phyloP scores from a whole-genome alignment of 169 alveolate species.

The Sarcocystis neurona region DNA sequence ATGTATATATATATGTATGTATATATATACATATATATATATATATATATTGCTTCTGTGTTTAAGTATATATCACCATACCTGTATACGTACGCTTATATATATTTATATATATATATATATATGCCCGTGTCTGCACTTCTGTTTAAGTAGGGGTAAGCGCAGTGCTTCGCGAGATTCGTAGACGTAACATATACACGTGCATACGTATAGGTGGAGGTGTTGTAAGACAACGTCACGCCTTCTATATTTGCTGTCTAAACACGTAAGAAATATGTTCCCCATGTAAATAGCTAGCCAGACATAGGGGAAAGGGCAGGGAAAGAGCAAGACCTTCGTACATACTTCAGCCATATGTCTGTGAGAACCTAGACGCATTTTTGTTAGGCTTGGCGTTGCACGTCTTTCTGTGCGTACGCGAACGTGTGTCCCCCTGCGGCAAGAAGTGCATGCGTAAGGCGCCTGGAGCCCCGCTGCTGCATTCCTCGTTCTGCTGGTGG shows the following conservation, averaged over 20 bases:
- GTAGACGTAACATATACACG: background rate
- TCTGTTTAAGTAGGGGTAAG: background rate
- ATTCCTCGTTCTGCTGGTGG: no score
- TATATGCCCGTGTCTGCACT: background rate
- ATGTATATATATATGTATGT: background rate
- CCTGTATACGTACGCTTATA: background rate
- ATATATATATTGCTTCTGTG: background rate
- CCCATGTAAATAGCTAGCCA: background rate
- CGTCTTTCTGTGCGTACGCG: no score
- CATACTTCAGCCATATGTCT: no score
- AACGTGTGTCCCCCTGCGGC: no score
- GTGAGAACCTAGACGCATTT: no score
- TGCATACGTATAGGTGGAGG: background rate
- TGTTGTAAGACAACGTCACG: no score
- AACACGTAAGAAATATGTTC: background rate
- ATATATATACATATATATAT: no score
- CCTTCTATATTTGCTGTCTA: background rate
- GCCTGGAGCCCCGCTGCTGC: no score
- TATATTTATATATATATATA: no score
- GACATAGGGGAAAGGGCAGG: background rate
- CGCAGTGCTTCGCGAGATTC: background rate
- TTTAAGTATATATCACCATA: background rate
- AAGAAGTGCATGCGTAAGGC: no score
- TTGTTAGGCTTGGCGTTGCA: no score
- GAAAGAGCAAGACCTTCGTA: no score